phyloP scores from a whole-genome alignment of 1,284 basidiomycete genomes.

The Coniferiporia sulphurascens region DNA sequence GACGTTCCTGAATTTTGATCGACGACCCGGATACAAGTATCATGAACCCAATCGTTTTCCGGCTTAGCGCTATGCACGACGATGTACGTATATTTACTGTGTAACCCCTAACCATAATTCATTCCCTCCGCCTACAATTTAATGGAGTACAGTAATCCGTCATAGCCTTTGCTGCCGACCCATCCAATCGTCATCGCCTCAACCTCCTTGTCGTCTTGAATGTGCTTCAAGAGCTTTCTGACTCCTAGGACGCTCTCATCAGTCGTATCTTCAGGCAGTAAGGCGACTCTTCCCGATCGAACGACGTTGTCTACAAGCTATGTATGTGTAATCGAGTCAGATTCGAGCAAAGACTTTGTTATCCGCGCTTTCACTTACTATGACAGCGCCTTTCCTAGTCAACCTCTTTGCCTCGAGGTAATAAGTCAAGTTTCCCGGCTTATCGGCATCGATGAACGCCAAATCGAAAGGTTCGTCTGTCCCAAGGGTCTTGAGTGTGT shows the following conservation, averaged over 20 bases:
- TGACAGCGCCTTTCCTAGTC: slow-evolving; percentile 24
- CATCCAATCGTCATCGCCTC: slow-evolving; percentile 58
- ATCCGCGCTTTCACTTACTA: slow-evolving; percentile 19
- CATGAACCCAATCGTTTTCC: neutral
- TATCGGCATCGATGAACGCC: slow-evolving; percentile 31
- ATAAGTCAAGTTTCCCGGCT: slow-evolving; percentile 24
- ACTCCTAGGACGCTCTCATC: slow-evolving; percentile 39
- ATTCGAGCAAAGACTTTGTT: neutral
- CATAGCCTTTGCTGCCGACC: slow-evolving; percentile 58
- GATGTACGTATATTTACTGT: too few relatives aligned
- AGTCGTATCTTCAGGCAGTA: slow-evolving; percentile 35
- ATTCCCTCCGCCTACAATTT: slow-evolving; percentile 21
- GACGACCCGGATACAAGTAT: neutral
- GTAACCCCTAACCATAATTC: neutral
- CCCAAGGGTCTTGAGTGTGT: slow-evolving; percentile 23
- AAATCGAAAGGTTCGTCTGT: slow-evolving; percentile 27
- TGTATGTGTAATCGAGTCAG: neutral
- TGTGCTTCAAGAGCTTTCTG: slow-evolving; percentile 39
- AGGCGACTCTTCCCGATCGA: slow-evolving; percentile 41
- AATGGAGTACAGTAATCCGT: slow-evolving; percentile 54
- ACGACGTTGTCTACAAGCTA: slow-evolving; percentile 64
- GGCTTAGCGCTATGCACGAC: too few relatives aligned
- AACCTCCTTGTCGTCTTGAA: slow-evolving; percentile 50
- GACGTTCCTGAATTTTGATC: neutral
- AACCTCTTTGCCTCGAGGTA: slow-evolving; percentile 27